Evolutionary conservation across 2,329 filamentous ascomycete genomes (phyloP).

Genomic region (Colletotrichum incanum): DNA sequence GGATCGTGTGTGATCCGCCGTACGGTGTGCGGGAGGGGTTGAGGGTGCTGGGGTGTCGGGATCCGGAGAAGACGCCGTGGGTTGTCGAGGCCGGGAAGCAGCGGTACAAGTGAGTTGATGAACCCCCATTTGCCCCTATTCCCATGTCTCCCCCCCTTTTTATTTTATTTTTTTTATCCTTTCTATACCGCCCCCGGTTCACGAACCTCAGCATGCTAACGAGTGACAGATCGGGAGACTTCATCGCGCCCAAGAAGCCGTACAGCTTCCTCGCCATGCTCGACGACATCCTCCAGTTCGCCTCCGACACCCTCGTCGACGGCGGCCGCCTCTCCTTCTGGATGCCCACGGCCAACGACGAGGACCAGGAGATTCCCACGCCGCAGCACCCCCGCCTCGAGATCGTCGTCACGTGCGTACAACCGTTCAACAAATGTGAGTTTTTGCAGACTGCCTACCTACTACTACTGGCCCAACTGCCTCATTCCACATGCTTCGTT

Average conservation of each 20-base stretch:
- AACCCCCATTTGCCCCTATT: slow-evolving; percentile 43
- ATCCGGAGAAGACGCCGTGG: slow-evolving; percentile 72
- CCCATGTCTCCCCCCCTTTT: slow-evolving; percentile 41
- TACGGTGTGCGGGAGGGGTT: slow-evolving; percentile 96
- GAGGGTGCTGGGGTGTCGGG: slow-evolving; percentile 85
- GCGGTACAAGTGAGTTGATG: slow-evolving; percentile 73
- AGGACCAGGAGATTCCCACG: slow-evolving; percentile 82
- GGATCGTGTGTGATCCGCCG: slow-evolving; percentile 94
- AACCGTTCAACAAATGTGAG: slow-evolving; percentile 91
- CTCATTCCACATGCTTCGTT: slow-evolving; percentile 1
- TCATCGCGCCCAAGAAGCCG: slow-evolving; percentile 89
- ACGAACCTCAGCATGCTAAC: slow-evolving; percentile 41
- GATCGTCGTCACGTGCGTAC: slow-evolving; percentile 83
- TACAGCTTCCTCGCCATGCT: slow-evolving; percentile 95
- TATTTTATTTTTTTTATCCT: too few species aligned
- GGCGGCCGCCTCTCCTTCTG: slow-evolving; percentile 90
- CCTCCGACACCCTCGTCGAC: slow-evolving; percentile 82
- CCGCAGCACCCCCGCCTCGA: slow-evolving; percentile 84
- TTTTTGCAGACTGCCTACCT: slow-evolving; percentile 8
- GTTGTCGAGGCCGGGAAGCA: slow-evolving; percentile 79
- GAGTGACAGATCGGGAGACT: slow-evolving; percentile 70
- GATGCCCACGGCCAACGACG: slow-evolving; percentile 93
- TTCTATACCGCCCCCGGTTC: neutral
- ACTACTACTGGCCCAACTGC: neutral
- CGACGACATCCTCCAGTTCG: slow-evolving; percentile 89